Base-by-base conservation (phyloP, 208 protist genomes). In the Leishmania tarentolae region DNA sequence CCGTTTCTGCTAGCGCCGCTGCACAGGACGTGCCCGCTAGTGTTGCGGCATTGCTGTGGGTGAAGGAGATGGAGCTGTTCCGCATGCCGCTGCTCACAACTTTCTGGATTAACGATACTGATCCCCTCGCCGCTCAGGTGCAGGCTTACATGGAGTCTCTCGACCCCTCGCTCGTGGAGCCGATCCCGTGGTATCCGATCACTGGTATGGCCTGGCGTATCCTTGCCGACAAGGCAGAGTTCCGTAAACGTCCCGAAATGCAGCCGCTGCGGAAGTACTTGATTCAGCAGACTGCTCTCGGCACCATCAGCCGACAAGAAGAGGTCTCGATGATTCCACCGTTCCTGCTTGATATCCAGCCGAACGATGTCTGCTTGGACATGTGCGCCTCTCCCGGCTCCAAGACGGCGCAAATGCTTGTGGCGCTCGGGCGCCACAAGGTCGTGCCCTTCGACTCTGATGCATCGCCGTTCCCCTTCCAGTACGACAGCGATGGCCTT, bases 311-410 rank as follows among this genome's bases (percentile, higher is more conserved):
- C 13, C 83, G 95, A 11, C 94, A 97, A 83, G 91, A 95, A 75
- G 92, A 95, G 59, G 90, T 95, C 4, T 94, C 89, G 13, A 96
- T 97, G 94, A 86, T 97, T 71, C 94, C 94, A 37, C 86, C 92
- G 13, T 95, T 96, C 72, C 76, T 97, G 69, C 85, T 98, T n/a
- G 82, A 97, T 66, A 92, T 96, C 57, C 86, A 97, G 79, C 91
- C 88, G 8, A 88, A 75, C 42, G 92, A 97, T 72, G 81, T 88
- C 35, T 95, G 95, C 74, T 89, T 98, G 5, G 95, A 98, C 84
- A 95, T 98, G 92, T 98, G 95, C 72, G 93, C 94, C 66, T 97
- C 95, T 40, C 95, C 95, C 3, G 95, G 95, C 17, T 96, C 92
- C n/a, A 98, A 98, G 85, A 96, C 94, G 78, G 90, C 93, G 61